Evolutionary conservation across 257 asterid genomes (phyloP).

Genomic region (Mentha longifolia): DNA sequence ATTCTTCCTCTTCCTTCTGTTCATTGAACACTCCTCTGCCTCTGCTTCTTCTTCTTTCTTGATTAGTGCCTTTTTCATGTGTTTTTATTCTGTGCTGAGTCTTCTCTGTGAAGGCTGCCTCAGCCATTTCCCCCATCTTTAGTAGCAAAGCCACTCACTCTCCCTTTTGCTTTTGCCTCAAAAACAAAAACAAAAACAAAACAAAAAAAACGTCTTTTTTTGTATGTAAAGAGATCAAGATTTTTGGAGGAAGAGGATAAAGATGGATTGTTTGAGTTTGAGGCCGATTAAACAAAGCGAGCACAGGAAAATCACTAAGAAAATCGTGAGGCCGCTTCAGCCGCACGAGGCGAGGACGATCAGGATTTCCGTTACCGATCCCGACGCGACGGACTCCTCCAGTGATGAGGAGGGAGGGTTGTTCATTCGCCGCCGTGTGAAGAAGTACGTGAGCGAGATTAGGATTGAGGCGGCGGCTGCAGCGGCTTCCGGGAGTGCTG

Average conservation of each 20-base stretch:
- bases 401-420: conserved; percentile 65
- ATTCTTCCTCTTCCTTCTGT: conserved; percentile 15
- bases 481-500: background rate
- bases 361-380: conserved; percentile 62
- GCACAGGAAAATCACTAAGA: conserved; percentile 50
- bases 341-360: conserved; percentile 44
- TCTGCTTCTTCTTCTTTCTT: no score
- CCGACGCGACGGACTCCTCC: conserved; percentile 86
- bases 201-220: no score
- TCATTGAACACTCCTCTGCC: background rate
- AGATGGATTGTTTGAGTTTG: conserved; percentile 52
- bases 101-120: conserved; percentile 42
- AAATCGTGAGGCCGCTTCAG: conserved; percentile 37
- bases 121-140: background rate
- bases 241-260: background rate
- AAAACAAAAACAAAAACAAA: no score
- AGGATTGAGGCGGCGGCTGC: conserved; percentile 42
- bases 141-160: background rate
- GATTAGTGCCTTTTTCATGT: no score
- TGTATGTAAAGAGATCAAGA: background rate
- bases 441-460: conserved; percentile 59
- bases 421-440: conserved; percentile 59
- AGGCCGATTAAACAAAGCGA: conserved; percentile 63
- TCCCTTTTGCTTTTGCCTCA: background rate
- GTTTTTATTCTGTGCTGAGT: conserved; percentile 24